Evolutionary conservation across 2,329 filamentous ascomycete species (phyloP), one percentile per base, ranked within the genome.

Genomic region (Diplocarpon rosae): DNA sequence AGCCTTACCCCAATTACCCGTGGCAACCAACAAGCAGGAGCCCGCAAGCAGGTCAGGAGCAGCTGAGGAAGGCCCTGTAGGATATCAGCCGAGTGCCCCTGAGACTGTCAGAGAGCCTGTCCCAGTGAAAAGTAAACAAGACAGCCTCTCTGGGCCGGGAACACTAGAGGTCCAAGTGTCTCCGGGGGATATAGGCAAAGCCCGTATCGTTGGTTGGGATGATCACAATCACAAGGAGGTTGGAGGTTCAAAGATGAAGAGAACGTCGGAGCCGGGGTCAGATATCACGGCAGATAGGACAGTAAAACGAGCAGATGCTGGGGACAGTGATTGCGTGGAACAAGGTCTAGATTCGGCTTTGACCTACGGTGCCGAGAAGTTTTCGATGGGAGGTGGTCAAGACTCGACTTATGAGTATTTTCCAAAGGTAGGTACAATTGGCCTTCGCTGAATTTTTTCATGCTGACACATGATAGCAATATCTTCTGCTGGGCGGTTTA

Each of bases 371-470:
- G 79, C 47, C 57, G 64, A 46, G 77, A 72, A 56, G 69, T 62
- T 56, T 37, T 58, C 75, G 45, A 75, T 83, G 70, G 79, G 78
- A 44, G 79, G 77, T 36, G 72, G 71, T 44, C 75, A 83, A 56
- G 80, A 84, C 57, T 83, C 79, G n/a, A 73, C 78, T 0, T 84
- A 84, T 52, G 80, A 84, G 50, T 84, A 84, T 56, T 79, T 83
- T 52, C 71, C 78, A 45, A 83, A 83, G 62, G 75, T 76, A 68
- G 45, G 55, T 9, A 15, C 32, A n/a, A 10, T 4, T 5, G 45
- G 8, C 29, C 33, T 9, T n/a, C 5, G n/a, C 1, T 32, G 17
- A 3, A 16, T 24, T 6, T 15, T 20, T 7, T 20, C 14, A 36
- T 27, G 12, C 58, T 62, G 45, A 63, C 41, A 9, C 2, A 31